These are phyloP conservation scores for Dentipellis fragilis DNA, from an alignment of 768 basidiomycete species.

Conservation along the genomic window DNA sequence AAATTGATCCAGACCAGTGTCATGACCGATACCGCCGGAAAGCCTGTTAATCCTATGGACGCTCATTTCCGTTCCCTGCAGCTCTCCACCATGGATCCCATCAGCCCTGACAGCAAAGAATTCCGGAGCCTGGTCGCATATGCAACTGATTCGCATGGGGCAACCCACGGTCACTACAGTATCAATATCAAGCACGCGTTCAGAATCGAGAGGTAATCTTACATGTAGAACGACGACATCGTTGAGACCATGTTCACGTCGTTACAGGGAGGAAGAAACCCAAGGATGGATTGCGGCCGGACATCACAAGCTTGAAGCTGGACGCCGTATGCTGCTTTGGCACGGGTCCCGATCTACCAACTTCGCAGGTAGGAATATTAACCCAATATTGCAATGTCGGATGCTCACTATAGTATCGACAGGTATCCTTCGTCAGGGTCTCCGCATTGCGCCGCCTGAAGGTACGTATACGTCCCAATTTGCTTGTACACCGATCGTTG, in stretches of 20 bases:
- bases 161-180: slow-evolving; percentile 37
- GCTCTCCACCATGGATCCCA: slow-evolving; percentile 41
- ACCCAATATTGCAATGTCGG: no score
- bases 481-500: neutral
- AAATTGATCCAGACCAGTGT: slow-evolving; percentile 37
- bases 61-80: slow-evolving; percentile 42
- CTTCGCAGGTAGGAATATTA: slow-evolving; percentile 36
- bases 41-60: slow-evolving; percentile 45
- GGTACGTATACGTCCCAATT: slow-evolving; percentile 20
- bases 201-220: slow-evolving; percentile 39
- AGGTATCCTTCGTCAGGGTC: slow-evolving; percentile 52
- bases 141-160: slow-evolving; percentile 44
- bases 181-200: slow-evolving; percentile 38
- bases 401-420: neutral
- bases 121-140: slow-evolving; percentile 39
- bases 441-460: slow-evolving; percentile 59
- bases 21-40: slow-evolving; percentile 32
- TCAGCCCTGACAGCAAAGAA: slow-evolving; percentile 31
- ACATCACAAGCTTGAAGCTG: slow-evolving; percentile 30
- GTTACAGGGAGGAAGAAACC: slow-evolving; percentile 23
- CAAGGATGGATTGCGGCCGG: slow-evolving; percentile 36
- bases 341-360: slow-evolving; percentile 56
- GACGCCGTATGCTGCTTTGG: slow-evolving; percentile 50
- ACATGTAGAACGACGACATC: slow-evolving; percentile 10
- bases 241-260: slow-evolving; percentile 13